phyloP scores from a whole-genome alignment of 441 rosid species.

The Viola pubescens region DNA sequence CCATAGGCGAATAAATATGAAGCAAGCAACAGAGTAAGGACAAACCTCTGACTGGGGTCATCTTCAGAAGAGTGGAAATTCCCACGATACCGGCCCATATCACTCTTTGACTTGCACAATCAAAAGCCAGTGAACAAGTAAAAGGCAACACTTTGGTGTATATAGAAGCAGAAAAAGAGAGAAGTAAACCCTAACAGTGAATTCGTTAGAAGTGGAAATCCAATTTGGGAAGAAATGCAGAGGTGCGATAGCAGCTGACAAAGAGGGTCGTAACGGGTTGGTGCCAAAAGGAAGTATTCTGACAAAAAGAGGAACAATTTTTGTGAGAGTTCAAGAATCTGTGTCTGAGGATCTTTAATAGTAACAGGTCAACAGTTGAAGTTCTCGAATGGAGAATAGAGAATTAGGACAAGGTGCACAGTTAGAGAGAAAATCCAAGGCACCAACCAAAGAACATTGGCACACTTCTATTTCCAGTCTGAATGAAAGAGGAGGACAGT shows the following conservation, averaged over 20 bases:
- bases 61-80: conserved; percentile 76
- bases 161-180: not conserved
- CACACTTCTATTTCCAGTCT: no score
- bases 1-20: conserved; percentile 1
- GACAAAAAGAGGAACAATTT: no score
- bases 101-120: conserved; percentile 4
- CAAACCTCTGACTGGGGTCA: conserved; percentile 88
- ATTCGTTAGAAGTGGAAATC: not conserved
- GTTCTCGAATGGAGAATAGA: no score
- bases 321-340: no score
- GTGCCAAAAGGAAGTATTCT: no score
- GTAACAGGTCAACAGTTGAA: no score
- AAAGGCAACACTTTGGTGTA: not conserved
- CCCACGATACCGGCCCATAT: conserved; percentile 95
- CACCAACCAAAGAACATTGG: no score
- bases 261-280: no score
- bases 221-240: not conserved
- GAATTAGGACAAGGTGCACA: no score
- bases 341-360: no score
- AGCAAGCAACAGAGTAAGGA: not conserved
- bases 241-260: not conserved
- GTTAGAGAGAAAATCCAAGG: no score
- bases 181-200: conserved; percentile 13
- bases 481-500: no score
- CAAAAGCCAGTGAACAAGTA: not conserved